Percentiles rank a stretch among this genome's conserved stretches.
phyloP scores from a whole-genome alignment of 2,329 filamentous ascomycete species.

The Penicillium concentricum region DNA sequence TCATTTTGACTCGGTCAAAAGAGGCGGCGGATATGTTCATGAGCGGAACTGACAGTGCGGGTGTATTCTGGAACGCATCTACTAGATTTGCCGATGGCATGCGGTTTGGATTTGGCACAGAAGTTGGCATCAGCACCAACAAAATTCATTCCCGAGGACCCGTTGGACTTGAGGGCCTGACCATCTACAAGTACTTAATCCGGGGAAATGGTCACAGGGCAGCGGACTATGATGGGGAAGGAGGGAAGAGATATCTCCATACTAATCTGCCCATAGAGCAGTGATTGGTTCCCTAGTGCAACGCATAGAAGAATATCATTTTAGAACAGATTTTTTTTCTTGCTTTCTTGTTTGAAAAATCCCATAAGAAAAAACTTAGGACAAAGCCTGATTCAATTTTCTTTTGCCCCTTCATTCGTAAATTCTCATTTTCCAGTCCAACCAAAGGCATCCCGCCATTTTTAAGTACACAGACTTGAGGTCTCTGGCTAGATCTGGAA shows the following conservation, averaged over 20 bases:
- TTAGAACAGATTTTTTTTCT: slow-evolving; percentile 16
- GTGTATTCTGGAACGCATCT: slow-evolving; percentile 96
- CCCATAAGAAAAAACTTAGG: slow-evolving; percentile 27
- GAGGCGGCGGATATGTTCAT: slow-evolving; percentile 77
- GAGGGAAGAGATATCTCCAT: slow-evolving; percentile 58
- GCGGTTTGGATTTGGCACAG: slow-evolving; percentile 95
- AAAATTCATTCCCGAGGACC: slow-evolving; percentile 95
- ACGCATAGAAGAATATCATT: neutral
- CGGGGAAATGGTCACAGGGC: slow-evolving; percentile 81
- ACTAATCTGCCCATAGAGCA: slow-evolving; percentile 41
- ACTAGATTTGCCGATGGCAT: slow-evolving; percentile 95
- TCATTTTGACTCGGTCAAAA: slow-evolving; percentile 71
- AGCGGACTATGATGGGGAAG: slow-evolving; percentile 58
- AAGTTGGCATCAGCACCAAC: slow-evolving; percentile 98
- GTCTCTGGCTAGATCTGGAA: slow-evolving; percentile 19
- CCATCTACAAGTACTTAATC: slow-evolving; percentile 96
- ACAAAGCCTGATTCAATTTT: slow-evolving; percentile 31
- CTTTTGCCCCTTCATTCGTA: slow-evolving; percentile 27
- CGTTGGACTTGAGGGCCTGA: slow-evolving; percentile 89
- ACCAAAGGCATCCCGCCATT: slow-evolving; percentile 22
- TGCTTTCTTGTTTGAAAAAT: slow-evolving; percentile 23
- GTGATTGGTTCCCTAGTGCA: neutral
- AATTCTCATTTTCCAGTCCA: slow-evolving; percentile 22
- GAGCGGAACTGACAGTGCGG: slow-evolving; percentile 79
- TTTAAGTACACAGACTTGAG: slow-evolving; percentile 26